Evolutionary conservation across 768 basidiomycete genomes (phyloP).

Genomic region (Gymnopilus dilepis): DNA sequence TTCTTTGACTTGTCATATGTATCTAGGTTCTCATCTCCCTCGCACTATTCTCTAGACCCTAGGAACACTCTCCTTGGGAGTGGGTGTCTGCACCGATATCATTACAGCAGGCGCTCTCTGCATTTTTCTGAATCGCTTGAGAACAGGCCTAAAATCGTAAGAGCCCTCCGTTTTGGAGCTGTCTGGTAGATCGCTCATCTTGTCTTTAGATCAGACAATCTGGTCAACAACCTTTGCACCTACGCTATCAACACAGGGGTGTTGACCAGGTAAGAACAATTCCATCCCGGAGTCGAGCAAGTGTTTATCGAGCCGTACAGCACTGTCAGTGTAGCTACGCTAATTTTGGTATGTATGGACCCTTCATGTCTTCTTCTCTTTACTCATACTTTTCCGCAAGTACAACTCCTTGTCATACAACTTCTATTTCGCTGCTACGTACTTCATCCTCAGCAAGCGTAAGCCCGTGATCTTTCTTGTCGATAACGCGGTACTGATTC

Average conservation of each 20-base stretch:
- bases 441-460: constrained; percentile 73
- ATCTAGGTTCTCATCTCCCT: neutral
- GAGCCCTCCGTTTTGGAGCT: neutral
- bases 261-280: constrained; percentile 54
- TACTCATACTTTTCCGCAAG: constrained; percentile 34
- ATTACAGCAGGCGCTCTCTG: constrained; percentile 62
- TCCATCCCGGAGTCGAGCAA: neutral
- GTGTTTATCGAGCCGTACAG: constrained; percentile 23
- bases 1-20: constrained; percentile 4
- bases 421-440: constrained; percentile 63
- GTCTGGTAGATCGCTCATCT: neutral
- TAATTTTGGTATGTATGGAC: constrained; percentile 54
- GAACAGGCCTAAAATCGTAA: constrained; percentile 57
- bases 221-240: constrained; percentile 58
- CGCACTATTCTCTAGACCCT: constrained; percentile 39
- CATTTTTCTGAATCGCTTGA: constrained; percentile 61
- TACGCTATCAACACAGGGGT: constrained; percentile 73
- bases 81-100: constrained; percentile 62
- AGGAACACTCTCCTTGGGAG: constrained; percentile 55
- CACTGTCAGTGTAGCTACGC: constrained; percentile 52
- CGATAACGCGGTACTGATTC: neutral
- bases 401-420: constrained; percentile 61
- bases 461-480: constrained; percentile 28
- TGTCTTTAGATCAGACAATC: constrained; percentile 55
- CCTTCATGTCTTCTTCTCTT: neutral